Base-by-base conservation (phyloP, 495 filamentous ascomycete genomes). In the Margaritispora aquatica region DNA sequence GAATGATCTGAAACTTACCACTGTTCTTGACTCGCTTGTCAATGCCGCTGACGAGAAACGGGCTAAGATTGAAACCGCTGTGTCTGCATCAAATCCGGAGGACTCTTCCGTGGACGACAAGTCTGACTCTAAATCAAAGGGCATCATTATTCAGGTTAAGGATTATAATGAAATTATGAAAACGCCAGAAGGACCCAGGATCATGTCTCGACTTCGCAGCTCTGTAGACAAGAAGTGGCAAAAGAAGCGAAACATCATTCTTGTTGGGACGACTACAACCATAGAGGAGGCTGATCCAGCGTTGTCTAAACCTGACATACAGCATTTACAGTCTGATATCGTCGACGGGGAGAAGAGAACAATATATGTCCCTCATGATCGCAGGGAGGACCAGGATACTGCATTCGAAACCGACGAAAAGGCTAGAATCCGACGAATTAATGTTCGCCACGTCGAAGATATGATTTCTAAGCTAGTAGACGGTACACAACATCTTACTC, bases 81-180 rank as follows among this genome's bases (percentile, higher is more conserved):
- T 10, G 1, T 26, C 20, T 22, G 17, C 21, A 11, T 23, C 50
- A 19, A 29, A 2, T 41, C 2, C 2, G 10, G 46, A 31, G 21
- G 41, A 61, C 58, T 19, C 67, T 66, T 47, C 21, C 11, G 10
- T 54, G 1, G 76, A 74, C n/a, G n/a, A n/a, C 73, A 75, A 78
- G 5, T 50, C 77, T 46, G 60, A 51, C 20, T 15, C 21, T 1
- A 46, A 57, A 44, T 75, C 78, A 10, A 65, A 67, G 38, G 64
- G 65, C 46, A 65, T 79, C 1, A 89, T 97, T 58, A 73, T 98
- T 9, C 87, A 91, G 51, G 71, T 97, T 10, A 82, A 86, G 63
- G 92, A 96, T 67, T 90, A 90, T 65, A 82, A 83, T 24, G 88
- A 94, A 46, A 75, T 97, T 13, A 80, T 78, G 62, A 73, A 74